These are phyloP conservation scores for Boletus sp. DNA, from an alignment of 768 basidiomycete genomes.

Conservation along the genomic window DNA sequence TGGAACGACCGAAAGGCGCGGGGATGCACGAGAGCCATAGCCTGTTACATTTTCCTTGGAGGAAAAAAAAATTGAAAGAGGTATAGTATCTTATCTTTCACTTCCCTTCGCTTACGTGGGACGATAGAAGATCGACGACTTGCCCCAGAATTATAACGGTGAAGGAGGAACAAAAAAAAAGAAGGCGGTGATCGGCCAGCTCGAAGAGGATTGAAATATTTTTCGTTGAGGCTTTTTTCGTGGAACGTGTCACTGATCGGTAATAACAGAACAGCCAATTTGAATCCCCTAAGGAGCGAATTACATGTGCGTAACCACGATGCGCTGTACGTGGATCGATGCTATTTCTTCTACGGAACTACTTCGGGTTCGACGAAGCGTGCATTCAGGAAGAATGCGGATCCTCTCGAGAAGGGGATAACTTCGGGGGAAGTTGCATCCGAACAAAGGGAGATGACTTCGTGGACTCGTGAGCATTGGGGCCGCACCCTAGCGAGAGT, in stretches of 20 bases:
- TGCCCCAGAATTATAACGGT: not conserved
- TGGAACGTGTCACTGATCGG: conserved; percentile 11
- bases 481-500: not conserved
- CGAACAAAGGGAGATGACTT: conserved; percentile 6
- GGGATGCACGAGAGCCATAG: not conserved
- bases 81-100: not conserved
- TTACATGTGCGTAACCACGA: conserved; percentile 6
- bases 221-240: conserved; percentile 4
- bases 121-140: conserved; percentile 7
- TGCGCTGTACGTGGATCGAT: conserved; percentile 4
- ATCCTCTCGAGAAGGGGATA: conserved; percentile 23
- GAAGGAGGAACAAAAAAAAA: not conserved
- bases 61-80: not conserved
- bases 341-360: conserved; percentile 5
- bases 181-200: conserved; percentile 4
- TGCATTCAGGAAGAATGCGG: conserved; percentile 8
- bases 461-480: conserved; percentile 4
- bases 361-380: conserved; percentile 6
- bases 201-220: not conserved
- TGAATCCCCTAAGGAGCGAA: not conserved
- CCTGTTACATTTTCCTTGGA: not conserved
- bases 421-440: conserved; percentile 1
- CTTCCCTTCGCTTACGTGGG: not conserved
- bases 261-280: conserved; percentile 13
- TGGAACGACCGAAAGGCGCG: too few relatives aligned